Conservation (phyloP, 768 basidiomycete genomes). For the Suillus discolor region DNA sequence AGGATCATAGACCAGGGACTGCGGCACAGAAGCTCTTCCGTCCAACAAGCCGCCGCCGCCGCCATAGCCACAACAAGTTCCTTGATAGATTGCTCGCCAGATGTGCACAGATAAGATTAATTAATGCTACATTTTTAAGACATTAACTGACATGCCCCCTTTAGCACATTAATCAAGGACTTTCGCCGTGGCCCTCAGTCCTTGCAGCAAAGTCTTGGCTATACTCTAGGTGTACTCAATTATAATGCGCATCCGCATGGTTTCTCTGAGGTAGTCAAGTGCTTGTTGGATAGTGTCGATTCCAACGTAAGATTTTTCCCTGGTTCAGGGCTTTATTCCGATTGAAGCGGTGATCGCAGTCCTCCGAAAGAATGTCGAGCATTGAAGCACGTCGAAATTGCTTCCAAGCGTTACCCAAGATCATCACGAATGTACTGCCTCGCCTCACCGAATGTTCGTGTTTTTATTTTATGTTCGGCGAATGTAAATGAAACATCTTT, state of each 20-base stretch:
- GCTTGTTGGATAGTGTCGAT: slow-evolving; percentile 62
- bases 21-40: slow-evolving; percentile 60
- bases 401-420: slow-evolving; percentile 45
- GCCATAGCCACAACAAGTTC: slow-evolving; percentile 73
- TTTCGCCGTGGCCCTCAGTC: slow-evolving; percentile 50
- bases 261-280: slow-evolving; percentile 54
- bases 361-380: slow-evolving; percentile 40
- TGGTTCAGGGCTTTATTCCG: slow-evolving; percentile 18
- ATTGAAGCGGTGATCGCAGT: slow-evolving; percentile 29
- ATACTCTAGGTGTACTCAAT: slow-evolving; percentile 67
- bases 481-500: slow-evolving; percentile 13
- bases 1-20: slow-evolving; percentile 70
- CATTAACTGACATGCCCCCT: slow-evolving; percentile 20
- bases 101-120: slow-evolving; percentile 73
- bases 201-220: slow-evolving; percentile 74
- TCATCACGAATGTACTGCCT: slow-evolving; percentile 47
- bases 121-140: slow-evolving; percentile 15
- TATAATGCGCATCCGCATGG: slow-evolving; percentile 60
- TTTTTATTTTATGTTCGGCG: slow-evolving; percentile 16
- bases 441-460: slow-evolving; percentile 48
- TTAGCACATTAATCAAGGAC: slow-evolving; percentile 65
- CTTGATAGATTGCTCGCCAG: slow-evolving; percentile 62
- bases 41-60: slow-evolving; percentile 77
- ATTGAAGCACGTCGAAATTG: slow-evolving; percentile 65
- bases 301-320: slow-evolving; percentile 45